phyloP scores from a whole-genome alignment of 75 land plant genomes.

The Picea sitchensis region DNA sequence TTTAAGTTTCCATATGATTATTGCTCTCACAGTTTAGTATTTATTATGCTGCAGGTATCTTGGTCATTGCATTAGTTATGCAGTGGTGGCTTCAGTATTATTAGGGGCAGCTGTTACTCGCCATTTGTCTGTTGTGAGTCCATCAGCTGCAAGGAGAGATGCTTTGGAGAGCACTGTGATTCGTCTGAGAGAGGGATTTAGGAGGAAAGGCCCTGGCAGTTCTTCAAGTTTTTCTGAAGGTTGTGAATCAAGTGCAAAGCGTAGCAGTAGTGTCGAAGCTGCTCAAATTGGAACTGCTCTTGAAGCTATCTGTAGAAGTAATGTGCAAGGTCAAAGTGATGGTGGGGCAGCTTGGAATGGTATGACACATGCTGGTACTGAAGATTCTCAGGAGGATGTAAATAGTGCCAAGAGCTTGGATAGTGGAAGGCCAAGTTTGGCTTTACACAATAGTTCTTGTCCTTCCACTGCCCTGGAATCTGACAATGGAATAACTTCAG shows the following conservation, averaged over 20 bases:
- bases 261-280: constrained; percentile 79
- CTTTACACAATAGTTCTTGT: constrained; percentile 49
- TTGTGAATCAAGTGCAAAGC: constrained; percentile 88
- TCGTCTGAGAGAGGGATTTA: constrained; percentile 90
- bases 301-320: constrained; percentile 44
- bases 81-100: constrained; percentile 91
- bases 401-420: constrained; percentile 63
- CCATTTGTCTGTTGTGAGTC: constrained; percentile 66
- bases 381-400: constrained; percentile 48
- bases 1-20: neutral
- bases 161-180: constrained; percentile 89
- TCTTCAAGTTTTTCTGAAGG: constrained; percentile 99
- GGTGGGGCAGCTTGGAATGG: constrained; percentile 44
- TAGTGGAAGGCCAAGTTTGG: constrained; percentile 76
- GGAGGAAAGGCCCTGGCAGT: constrained; percentile 71
- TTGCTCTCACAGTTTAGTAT: neutral
- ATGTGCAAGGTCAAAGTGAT: constrained; percentile 40
- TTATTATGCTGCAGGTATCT: constrained; percentile 64
- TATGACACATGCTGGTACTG: constrained; percentile 30
- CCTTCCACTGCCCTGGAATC: constrained; percentile 55
- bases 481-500: constrained; percentile 29
- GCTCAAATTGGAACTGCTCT: constrained; percentile 61
- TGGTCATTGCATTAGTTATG: constrained; percentile 98
- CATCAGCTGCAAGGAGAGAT: constrained; percentile 88
- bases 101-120: constrained; percentile 88